Percentiles rank a stretch among this genome's conserved stretches.
Conservation (phyloP, 106 monocot genomes). For the Acorus gramineus region DNA sequence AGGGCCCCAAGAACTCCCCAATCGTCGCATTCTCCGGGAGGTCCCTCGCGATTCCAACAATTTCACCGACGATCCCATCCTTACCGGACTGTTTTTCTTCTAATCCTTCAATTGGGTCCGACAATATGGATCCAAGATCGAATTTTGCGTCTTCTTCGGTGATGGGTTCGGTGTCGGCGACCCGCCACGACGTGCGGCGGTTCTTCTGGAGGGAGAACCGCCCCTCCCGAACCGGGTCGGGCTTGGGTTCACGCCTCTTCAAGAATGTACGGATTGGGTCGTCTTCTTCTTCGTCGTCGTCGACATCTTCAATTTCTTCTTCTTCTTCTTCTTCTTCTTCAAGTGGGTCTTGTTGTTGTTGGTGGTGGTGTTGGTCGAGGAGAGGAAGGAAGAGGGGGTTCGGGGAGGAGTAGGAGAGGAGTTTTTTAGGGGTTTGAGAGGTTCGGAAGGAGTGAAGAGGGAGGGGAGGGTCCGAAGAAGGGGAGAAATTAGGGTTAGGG, state of each 20-base stretch:
- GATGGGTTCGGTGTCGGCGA: constrained; percentile 14
- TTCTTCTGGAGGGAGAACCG: constrained; percentile 33
- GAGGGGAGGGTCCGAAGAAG: no score
- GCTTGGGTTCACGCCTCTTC: constrained; percentile 15
- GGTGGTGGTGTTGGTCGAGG: not conserved
- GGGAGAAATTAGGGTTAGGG: no score
- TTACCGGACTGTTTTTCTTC: not conserved
- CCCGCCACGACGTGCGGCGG: constrained; percentile 36
- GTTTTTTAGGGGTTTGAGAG: not conserved
- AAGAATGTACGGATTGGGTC: constrained; percentile 64
- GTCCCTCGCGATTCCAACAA: constrained; percentile 42
- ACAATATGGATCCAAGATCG: not conserved
- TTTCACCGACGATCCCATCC: constrained; percentile 29
- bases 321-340: constrained; percentile 1
- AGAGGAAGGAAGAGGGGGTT: not conserved
- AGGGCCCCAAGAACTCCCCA: constrained; percentile 44
- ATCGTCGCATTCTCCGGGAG: constrained; percentile 48
- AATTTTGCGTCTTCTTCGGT: not conserved
- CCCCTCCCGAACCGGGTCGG: constrained; percentile 48
- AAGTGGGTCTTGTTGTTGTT: not conserved
- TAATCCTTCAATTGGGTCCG: not conserved
- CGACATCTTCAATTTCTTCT: constrained; percentile 4
- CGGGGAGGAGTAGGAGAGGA: not conserved
- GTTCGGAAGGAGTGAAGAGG: no score
- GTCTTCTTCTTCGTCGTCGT: constrained; percentile 11